These are phyloP conservation scores for Ganoderma resinaceum DNA, from an alignment of 1,284 basidiomycete species.

Conservation along the genomic window DNA sequence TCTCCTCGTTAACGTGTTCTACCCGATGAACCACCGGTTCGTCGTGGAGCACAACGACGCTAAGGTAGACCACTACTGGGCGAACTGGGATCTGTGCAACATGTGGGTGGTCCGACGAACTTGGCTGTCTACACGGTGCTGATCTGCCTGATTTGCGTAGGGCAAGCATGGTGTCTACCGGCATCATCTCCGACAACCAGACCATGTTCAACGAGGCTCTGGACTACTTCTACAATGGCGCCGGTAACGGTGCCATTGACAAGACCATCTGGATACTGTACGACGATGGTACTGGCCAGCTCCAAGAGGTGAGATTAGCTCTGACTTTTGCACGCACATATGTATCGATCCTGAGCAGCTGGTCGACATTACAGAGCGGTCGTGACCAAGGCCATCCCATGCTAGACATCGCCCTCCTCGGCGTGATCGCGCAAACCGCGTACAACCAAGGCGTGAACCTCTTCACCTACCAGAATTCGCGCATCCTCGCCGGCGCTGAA, in stretches of 20 bases:
- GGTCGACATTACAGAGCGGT: neutral
- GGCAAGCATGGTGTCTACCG: constrained; percentile 14
- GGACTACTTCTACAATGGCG: constrained; percentile 14
- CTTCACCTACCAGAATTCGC: constrained; percentile 10
- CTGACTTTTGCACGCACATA: too few species aligned
- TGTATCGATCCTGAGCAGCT: neutral
- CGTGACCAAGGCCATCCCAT: constrained; percentile 17
- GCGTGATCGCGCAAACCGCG: constrained; percentile 14
- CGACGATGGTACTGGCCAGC: constrained; percentile 14
- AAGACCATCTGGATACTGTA: constrained; percentile 15
- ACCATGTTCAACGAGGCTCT: constrained; percentile 16
- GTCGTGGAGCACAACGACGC: constrained; percentile 14
- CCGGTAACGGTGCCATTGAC: constrained; percentile 14
- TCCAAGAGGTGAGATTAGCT: constrained; percentile 18
- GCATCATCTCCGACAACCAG: constrained; percentile 16
- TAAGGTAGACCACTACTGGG: constrained; percentile 17
- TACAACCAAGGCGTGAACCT: constrained; percentile 11
- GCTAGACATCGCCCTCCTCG: constrained; percentile 15
- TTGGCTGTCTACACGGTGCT: neutral
- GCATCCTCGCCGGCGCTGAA: constrained; percentile 17
- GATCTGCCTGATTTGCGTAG: neutral
- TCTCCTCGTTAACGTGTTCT: constrained; percentile 17
- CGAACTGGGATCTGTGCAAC: constrained; percentile 19
- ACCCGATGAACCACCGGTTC: constrained; percentile 19
- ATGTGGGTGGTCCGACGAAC: constrained; percentile 2